Evolutionary conservation across 345 rosid genomes (phyloP), one percentile per base, ranked within the genome.

Genomic region (Microcos paniculata): DNA sequence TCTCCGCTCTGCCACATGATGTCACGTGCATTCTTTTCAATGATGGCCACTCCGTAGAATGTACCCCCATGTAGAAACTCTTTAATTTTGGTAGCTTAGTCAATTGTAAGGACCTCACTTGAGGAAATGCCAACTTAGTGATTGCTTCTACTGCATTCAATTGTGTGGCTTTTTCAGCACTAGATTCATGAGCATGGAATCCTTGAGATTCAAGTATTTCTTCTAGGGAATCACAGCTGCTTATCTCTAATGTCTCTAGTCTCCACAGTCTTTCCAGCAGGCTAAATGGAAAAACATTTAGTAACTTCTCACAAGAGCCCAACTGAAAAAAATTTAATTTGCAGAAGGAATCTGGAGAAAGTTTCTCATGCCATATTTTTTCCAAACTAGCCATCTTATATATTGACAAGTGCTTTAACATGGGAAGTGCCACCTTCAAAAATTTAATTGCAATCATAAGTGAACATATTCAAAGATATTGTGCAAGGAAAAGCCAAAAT

Each of bases 11-110:
- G 28, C 19, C 30, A 57, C 80, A 81, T 9, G 0, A 26, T 10
- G 0, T 0, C 13, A 62, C 45, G 0, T 1, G 0, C 62, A 81
- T 10, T 6, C 4, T 0, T 30, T 46, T 30, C 35, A 80, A 71
- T 10, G 19, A 12, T 16, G 80, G 77, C 63, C 79, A 76, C 38
- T 81, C 74, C 11, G 49, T 35, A 75, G 75, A 70, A 64, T 64
- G 73, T 11, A 45, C 2, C 16, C 49, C 33, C 4, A 48, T 51
- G 35, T 62, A 70, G 14, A 81, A 81, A n/a, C 31, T 4, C 26
- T 21, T 55, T 8, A 77, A 40, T 0, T 59, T 16, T 8, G 56
- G 62, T 9, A 81, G 70, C 1, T 0, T 1, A 1, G 0, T 0
- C 16, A 70, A 0, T 15, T 9, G 1, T 0, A 13, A 8, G 5